A percentile compares a stretch with the other conserved stretches of the same genome.
phyloP scores from a whole-genome alignment of 805 yeast species.

The Lachancea waltii region DNA sequence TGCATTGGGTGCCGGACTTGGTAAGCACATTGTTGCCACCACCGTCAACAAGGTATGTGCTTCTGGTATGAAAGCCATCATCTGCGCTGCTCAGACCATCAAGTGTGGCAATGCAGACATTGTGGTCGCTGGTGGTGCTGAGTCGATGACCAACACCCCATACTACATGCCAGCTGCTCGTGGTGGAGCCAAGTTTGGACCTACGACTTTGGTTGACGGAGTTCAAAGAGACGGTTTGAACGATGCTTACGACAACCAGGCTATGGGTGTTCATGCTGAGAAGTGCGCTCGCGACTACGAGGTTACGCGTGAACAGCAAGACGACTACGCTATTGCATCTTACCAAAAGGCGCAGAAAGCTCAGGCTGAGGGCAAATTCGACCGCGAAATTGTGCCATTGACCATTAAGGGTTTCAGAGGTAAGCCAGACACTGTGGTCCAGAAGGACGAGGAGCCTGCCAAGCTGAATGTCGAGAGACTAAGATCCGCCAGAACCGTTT shows the following conservation, averaged over 20 bases:
- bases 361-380: conserved; percentile 72
- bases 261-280: conserved; percentile 98
- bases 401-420: conserved; percentile 87
- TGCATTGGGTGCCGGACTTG: conserved; percentile 82
- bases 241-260: conserved; percentile 81
- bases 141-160: conserved; percentile 94
- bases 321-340: conserved; percentile 75
- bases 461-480: conserved; percentile 75
- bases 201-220: conserved; percentile 73
- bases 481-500: conserved; percentile 84
- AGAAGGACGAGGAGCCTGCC: conserved; percentile 75
- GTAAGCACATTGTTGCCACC: conserved; percentile 74
- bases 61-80: conserved; percentile 87
- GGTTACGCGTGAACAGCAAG: conserved; percentile 81
- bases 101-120: conserved; percentile 85
- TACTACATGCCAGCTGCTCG: conserved; percentile 85
- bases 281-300: conserved; percentile 83
- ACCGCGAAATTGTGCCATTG: conserved; percentile 76
- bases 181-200: conserved; percentile 87
- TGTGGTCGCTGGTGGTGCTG: conserved; percentile 96
- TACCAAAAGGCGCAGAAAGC: conserved; percentile 85
- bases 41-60: conserved; percentile 97
- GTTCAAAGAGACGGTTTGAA: conserved; percentile 85
- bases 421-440: conserved; percentile 70
- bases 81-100: conserved; percentile 85